Evolutionary conservation across 2,329 filamentous ascomycete genomes (phyloP).

Genomic region (Paecilomyces niveus): DNA sequence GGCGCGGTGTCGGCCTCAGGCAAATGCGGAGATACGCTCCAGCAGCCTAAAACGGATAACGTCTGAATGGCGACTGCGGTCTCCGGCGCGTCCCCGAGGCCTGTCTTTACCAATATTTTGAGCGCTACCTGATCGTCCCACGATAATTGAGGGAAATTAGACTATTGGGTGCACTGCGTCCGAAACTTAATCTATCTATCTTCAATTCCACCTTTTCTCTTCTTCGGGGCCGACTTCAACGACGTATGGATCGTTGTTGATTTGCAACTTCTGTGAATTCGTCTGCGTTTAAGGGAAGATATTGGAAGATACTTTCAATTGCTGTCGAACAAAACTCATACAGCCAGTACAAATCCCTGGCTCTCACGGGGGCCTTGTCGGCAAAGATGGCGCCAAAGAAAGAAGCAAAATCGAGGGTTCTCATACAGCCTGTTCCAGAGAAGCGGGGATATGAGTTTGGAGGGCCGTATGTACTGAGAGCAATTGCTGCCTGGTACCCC

Average conservation of each 20-base stretch:
- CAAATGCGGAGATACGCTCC: not conserved
- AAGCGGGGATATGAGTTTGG: slow-evolving; percentile 42
- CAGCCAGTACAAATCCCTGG: not conserved
- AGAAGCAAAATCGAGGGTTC: slow-evolving; percentile 20
- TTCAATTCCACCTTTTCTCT: not conserved
- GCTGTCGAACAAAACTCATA: not conserved
- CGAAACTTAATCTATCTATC: not conserved
- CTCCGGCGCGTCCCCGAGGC: not conserved
- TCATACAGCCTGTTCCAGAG: slow-evolving; percentile 29
- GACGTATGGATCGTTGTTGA: not conserved
- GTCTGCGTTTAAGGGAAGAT: not conserved
- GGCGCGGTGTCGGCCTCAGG: not conserved
- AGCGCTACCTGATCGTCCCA: not conserved
- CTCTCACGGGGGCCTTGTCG: not conserved
- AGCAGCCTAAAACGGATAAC: not conserved
- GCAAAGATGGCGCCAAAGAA: slow-evolving; percentile 26
- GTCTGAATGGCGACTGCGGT: not conserved
- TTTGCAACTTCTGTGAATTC: not conserved
- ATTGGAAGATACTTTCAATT: not conserved
- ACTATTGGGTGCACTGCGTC: not conserved
- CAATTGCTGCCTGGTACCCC: not conserved
- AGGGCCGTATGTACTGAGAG: slow-evolving; percentile 34
- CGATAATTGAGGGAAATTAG: not conserved
- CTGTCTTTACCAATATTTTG: not conserved
- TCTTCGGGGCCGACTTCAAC: not conserved